Base-by-base conservation (phyloP, 441 rosid genomes). In the Lepidium campestre region DNA sequence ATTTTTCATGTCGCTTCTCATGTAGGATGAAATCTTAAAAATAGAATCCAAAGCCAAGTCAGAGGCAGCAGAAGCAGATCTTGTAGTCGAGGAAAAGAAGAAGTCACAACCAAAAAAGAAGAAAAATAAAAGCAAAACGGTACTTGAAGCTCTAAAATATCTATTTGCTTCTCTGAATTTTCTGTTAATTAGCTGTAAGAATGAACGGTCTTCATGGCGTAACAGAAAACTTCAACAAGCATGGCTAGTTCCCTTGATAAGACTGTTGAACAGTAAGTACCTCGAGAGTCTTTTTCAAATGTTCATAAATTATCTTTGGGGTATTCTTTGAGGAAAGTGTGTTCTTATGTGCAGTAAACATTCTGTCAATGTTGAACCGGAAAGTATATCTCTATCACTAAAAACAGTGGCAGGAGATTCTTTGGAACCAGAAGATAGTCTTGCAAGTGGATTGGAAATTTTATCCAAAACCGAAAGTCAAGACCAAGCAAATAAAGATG, bases 201-300 rank as follows among this genome's bases (percentile, higher is more conserved):
- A 14, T 60, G 41, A 45, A 7, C 46, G n/a, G 20, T 47, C 22
- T 47, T 44, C 27, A 6, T 60, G 65, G 65, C 2, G 7, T 5
- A 18, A 31, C 67, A 62, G 67, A 20, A 3, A 53, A 32, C 25
- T 31, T 17, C 57, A 53, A 5, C 40, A 20, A 53, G 57, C 14
- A 53, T 10, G n/a, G 3, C 37, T 52, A 4, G 6, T 14, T n/a
- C 57, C 9, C 57, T 29, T 29, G 13, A 15, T 31, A 44, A 46
- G 34, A 62, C 6, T 13, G 67, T 46, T 18, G 56, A 46, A 46
- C 34, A 32, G 67, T 62, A 62, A 62, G 55, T 62, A 29, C 5
- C 44, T 32, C 2, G 6, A 10, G 10, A 3, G 14, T 57, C 44
- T 23, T 8, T 19, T 19, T 39, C 9, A 5, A 14, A 40, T 13